Evolutionary conservation across 768 basidiomycete species (phyloP), one percentile per base, ranked within the genome.

Genomic region (Mycena haematopus): DNA sequence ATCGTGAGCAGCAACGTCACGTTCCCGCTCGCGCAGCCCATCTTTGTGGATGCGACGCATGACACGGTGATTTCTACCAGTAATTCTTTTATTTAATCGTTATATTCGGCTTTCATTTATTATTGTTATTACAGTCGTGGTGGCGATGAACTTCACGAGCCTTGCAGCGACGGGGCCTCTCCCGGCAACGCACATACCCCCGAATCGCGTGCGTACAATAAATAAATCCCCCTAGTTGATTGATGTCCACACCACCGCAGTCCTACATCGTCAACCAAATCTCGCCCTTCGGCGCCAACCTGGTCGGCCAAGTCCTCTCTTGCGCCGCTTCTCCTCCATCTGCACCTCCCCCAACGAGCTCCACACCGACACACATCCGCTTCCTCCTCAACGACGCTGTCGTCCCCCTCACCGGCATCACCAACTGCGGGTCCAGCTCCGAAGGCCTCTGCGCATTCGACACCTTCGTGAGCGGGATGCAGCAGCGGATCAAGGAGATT

Each of bases 351-450:
- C 27, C 8, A 29, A 57, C 17, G 62, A 19, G 40, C n/a, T n/a
- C n/a, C n/a, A n/a, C n/a, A n/a, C n/a, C 65, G 15, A 66, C 61
- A 9, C 61, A 66, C 53, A 62, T 66, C 57, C 65, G 91, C 9
- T 80, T 89, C 73, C 80, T 92, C 52, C 77, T 92, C 68, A 93
- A 93, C 70, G 91, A 93, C 67, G 91, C 83, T 0, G 85, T 87
- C 1, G 80, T 89, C 6, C 91, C 92, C 1, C 79, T 92, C 19
- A 87, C 84, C 2, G 85, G 87, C 8, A 79, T 92, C 55, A 76
- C 76, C 4, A 87, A 86, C 19, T 93, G 91, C 68, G 79, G 77
- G 1, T 69, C 74, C n/a, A n/a, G n/a, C n/a, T n/a, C n/a, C n/a
- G n/a, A n/a, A 52, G 91, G 91, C 1, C 66, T 90, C 46, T 93